Evolutionary conservation across 2,329 filamentous ascomycete genomes (phyloP).

Genomic region (Xylariaceae sp.): DNA sequence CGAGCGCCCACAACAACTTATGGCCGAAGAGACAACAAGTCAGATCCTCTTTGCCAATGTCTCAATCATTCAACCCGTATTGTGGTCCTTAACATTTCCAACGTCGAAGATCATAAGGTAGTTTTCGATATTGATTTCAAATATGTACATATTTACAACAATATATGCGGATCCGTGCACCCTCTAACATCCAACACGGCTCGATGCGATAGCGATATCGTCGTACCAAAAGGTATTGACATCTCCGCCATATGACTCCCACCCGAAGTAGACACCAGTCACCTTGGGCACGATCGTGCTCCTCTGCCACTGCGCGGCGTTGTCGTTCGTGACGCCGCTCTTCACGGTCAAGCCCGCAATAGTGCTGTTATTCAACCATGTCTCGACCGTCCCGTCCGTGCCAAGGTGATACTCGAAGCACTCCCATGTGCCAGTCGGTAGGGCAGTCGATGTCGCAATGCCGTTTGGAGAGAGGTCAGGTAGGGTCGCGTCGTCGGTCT

Average conservation of each 20-base stretch:
- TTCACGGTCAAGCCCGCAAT: slow-evolving; percentile 49
- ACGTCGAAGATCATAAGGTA: no score
- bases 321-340: slow-evolving; percentile 44
- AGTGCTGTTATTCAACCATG: slow-evolving; percentile 52
- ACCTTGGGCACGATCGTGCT: slow-evolving; percentile 48
- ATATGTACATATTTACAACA: no score
- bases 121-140: no score
- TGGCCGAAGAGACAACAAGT: no score
- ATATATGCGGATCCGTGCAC: no score
- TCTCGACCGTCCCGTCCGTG: slow-evolving; percentile 55
- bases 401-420: slow-evolving; percentile 61
- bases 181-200: slow-evolving; percentile 43
- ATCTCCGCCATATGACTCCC: slow-evolving; percentile 60
- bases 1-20: no score
- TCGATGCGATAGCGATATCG: slow-evolving; percentile 48
- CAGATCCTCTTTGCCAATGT: no score
- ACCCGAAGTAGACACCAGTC: slow-evolving; percentile 56
- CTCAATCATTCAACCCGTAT: no score
- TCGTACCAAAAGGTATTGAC: slow-evolving; percentile 62
- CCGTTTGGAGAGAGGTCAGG: slow-evolving; percentile 58
- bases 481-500: slow-evolving; percentile 58
- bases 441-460: slow-evolving; percentile 48
- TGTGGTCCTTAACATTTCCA: no score
- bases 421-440: slow-evolving; percentile 50
- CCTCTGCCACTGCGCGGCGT: slow-evolving; percentile 51